Evolutionary conservation across 805 yeast species (phyloP).

Genomic region (Dipodascopsis uninucleata): DNA sequence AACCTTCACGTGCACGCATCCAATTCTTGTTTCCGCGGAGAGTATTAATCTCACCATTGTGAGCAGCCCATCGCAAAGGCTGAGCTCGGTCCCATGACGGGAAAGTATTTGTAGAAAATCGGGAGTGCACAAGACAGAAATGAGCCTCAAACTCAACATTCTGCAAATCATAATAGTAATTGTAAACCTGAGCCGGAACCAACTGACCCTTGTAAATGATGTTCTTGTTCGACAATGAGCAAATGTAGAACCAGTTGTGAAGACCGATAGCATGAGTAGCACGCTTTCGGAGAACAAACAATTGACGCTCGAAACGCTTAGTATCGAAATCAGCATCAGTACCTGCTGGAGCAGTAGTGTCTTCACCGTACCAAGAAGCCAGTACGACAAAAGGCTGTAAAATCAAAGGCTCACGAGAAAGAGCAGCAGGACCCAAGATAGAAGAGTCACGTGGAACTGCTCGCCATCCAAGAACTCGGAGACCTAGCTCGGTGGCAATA

Average conservation of each 20-base stretch:
- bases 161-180: constrained; percentile 87
- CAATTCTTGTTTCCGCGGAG: constrained; percentile 96
- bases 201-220: constrained; percentile 97
- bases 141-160: constrained; percentile 92
- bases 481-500: constrained; percentile 70
- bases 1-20: constrained; percentile 99
- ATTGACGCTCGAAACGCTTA: constrained; percentile 71
- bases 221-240: constrained; percentile 82
- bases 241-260: constrained; percentile 96
- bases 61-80: constrained; percentile 96
- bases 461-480: constrained; percentile 91
- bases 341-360: constrained; percentile 45
- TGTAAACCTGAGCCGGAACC: constrained; percentile 93
- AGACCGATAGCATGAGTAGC: constrained; percentile 86
- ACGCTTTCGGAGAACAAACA: constrained; percentile 83
- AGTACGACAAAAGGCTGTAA: constrained; percentile 91
- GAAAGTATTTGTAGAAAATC: constrained; percentile 96
- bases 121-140: constrained; percentile 92
- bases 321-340: constrained; percentile 52
- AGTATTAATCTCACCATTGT: constrained; percentile 97
- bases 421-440: constrained; percentile 89
- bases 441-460: constrained; percentile 91
- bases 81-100: constrained; percentile 99
- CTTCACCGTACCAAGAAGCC: constrained; percentile 46
- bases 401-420: constrained; percentile 86